Conservation (phyloP, 805 yeast species). For the Peterozyma toletana region DNA sequence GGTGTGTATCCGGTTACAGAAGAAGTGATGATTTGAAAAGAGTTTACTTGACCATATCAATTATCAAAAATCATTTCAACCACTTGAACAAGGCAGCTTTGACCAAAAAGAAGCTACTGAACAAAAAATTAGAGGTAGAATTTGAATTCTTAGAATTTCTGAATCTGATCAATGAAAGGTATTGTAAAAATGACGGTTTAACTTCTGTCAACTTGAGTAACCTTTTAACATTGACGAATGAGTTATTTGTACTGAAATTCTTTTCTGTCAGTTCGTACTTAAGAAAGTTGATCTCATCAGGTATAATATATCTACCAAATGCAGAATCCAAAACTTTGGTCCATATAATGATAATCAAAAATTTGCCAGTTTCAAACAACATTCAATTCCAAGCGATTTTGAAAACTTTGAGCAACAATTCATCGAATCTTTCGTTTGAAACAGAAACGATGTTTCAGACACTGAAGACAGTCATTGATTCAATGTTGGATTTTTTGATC, state of each 20-base stretch:
- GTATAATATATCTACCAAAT: constrained; percentile 58
- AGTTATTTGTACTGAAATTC: constrained; percentile 38
- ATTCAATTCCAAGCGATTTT: constrained; percentile 18
- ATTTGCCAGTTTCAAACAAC: constrained; percentile 46
- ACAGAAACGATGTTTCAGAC: background rate
- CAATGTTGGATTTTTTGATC: background rate
- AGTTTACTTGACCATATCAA: constrained; percentile 16
- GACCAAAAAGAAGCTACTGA: constrained; percentile 13
- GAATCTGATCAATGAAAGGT: constrained; percentile 14
- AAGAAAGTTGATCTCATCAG: constrained; percentile 78
- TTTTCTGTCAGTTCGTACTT: constrained; percentile 61
- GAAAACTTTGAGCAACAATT: constrained; percentile 12
- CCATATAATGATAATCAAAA: constrained; percentile 51
- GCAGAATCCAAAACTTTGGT: constrained; percentile 41
- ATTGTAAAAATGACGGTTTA: background rate
- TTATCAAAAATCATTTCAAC: constrained; percentile 12
- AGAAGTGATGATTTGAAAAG: constrained; percentile 9
- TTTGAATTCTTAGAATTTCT: constrained; percentile 22
- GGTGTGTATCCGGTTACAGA: constrained; percentile 21
- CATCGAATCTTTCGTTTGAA: background rate
- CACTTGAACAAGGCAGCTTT: background rate
- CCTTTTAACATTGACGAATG: constrained; percentile 42
- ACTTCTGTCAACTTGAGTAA: constrained; percentile 15
- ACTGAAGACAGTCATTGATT: background rate
- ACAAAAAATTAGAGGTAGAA: constrained; percentile 21